Evolutionary conservation across 441 rosid genomes (phyloP).

Genomic region (Syzygium malaccense): DNA sequence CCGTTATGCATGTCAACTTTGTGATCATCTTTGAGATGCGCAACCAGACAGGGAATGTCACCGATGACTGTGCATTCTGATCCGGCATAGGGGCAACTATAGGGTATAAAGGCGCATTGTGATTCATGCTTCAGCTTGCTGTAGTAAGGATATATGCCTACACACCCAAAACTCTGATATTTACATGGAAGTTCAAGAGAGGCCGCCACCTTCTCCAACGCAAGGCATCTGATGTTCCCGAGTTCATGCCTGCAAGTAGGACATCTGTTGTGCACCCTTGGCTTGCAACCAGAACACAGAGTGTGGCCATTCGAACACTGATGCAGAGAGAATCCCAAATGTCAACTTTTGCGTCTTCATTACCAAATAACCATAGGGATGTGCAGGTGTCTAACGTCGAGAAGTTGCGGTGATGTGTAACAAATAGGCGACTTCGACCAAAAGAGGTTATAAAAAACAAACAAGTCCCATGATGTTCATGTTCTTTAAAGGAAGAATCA

Average conservation of each 20-base stretch:
- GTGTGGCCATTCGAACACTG: slow-evolving; percentile 81
- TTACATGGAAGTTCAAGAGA: slow-evolving; percentile 76
- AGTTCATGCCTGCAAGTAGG: slow-evolving; percentile 81
- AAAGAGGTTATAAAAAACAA: not conserved
- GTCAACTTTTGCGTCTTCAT: not conserved
- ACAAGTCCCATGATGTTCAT: not conserved
- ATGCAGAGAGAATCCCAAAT: not conserved
- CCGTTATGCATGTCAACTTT: slow-evolving; percentile 80
- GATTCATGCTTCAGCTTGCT: slow-evolving; percentile 71
- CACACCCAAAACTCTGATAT: slow-evolving; percentile 59
- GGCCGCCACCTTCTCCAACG: slow-evolving; percentile 71
- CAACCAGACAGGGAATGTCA: slow-evolving; percentile 58
- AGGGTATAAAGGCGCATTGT: slow-evolving; percentile 48
- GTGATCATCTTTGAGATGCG: slow-evolving; percentile 68
- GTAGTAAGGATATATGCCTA: slow-evolving; percentile 66
- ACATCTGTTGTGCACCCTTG: slow-evolving; percentile 68
- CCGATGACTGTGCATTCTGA: slow-evolving; percentile 69
- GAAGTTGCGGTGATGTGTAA: not conserved
- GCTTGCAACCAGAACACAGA: slow-evolving; percentile 68
- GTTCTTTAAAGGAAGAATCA: not conserved
- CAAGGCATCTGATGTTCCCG: slow-evolving; percentile 77
- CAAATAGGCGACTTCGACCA: not conserved
- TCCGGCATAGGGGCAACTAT: slow-evolving; percentile 71
- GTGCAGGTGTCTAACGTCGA: not conserved
- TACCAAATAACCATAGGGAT: not conserved